Evolutionary conservation across 768 basidiomycete genomes (phyloP), one percentile per base, ranked within the genome.

Genomic region (Trametes cinnabarina): DNA sequence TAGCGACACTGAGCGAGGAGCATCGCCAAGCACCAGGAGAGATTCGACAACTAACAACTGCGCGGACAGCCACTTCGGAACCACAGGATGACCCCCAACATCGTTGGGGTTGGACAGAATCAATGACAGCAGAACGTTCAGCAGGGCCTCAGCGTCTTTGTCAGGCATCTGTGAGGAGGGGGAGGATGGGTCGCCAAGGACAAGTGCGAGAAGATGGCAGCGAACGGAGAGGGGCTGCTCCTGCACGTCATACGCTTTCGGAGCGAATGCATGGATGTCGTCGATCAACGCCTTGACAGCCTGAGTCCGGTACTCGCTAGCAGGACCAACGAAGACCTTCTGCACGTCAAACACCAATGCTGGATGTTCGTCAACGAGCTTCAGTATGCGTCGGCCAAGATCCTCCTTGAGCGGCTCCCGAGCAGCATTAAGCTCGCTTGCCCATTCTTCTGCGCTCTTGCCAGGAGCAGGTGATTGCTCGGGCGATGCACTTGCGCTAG

Each of bases 271-370:
- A 58, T 84, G 84, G 68, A 96, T 81, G 66, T 93, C 89, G 32
- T 90, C 87, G 57, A 94, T 77, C 51, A 98, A 80, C 54, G 84
- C 79, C 41, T 81, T 80, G 47, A 95, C 78, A 7, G 88, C 87
- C 62, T 85, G 76, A 23, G 81, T 77, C 60, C 87, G 84, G 64
- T 86, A 81, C 41, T 77, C 74, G 46, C 77, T 81, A 51, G 76
- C 76, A 11, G 82, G 76, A 25, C 86, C 85, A 55, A 90, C 80
- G 71, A 97, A 94, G 20, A 91, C 90, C 23, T 80, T 80, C 63
- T 89, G 85, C 35, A 97, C 80, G 68, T 97, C 94, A 68, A 95
- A 97, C 40, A 97, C 84, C 53, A 98, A 82, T 8, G 88, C 86
- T 3, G 90, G 85, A 66, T 94, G 88, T 61, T 90, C 85, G 67